Evolutionary conservation across 345 rosid species (phyloP).

Genomic region (Pistacia atlantica): DNA sequence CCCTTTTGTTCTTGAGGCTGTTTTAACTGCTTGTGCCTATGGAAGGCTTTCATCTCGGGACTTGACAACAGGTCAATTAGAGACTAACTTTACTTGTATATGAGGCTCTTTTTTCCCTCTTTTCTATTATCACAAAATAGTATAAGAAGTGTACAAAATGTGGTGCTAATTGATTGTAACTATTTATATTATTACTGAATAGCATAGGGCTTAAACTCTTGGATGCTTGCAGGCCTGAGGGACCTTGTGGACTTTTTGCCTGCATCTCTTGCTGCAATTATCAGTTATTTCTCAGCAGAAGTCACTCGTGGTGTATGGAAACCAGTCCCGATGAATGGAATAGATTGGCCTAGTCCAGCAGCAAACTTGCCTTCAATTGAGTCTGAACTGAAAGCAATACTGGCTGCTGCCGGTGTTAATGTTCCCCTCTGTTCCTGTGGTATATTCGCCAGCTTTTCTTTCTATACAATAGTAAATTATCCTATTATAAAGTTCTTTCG

Average conservation of each 20-base stretch:
- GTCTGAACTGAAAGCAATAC: slow-evolving; percentile 56
- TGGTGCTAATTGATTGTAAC: background rate
- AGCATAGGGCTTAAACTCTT: slow-evolving; percentile 1
- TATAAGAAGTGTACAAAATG: no score
- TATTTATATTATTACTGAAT: background rate
- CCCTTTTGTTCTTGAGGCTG: slow-evolving; percentile 64
- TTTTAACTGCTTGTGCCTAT: slow-evolving; percentile 72
- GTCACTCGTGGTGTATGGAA: slow-evolving; percentile 66
- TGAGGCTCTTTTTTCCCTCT: background rate
- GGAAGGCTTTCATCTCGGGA: slow-evolving; percentile 69
- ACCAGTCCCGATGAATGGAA: slow-evolving; percentile 72
- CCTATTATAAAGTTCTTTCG: background rate
- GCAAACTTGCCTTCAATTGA: slow-evolving; percentile 44
- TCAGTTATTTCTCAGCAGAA: slow-evolving; percentile 68
- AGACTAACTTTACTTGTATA: slow-evolving; percentile 16
- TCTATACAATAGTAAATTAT: background rate
- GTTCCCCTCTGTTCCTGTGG: slow-evolving; percentile 45
- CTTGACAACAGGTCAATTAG: slow-evolving; percentile 52
- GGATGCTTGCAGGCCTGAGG: slow-evolving; percentile 53
- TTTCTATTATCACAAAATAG: background rate
- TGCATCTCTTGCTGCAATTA: slow-evolving; percentile 55
- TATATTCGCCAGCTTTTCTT: slow-evolving; percentile 23
- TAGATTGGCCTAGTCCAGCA: slow-evolving; percentile 78
- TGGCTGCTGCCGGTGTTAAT: slow-evolving; percentile 55
- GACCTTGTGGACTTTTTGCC: slow-evolving; percentile 70